A percentile compares a stretch with the other conserved stretches of the same genome.
Conservation (phyloP, 2,329 filamentous ascomycete species). For the Aspergillus puulaauensis region DNA sequence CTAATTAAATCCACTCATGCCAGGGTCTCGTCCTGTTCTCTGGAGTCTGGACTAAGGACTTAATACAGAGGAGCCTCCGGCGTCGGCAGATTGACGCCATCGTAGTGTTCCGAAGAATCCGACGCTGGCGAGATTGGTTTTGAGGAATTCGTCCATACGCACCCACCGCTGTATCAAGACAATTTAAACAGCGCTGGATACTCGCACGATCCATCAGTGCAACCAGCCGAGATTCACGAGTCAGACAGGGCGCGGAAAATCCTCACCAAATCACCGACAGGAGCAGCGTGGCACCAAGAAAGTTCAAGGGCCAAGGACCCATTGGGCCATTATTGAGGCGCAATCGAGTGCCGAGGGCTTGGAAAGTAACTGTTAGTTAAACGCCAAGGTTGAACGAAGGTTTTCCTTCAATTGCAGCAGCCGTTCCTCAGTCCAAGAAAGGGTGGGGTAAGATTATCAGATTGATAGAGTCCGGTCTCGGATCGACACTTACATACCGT, state of each 20-base stretch:
- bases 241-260: not conserved
- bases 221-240: not conserved
- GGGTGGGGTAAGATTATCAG: not conserved
- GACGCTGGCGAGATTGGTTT: too few species aligned
- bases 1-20: not conserved
- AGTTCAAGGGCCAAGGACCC: not conserved
- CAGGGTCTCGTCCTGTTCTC: not conserved
- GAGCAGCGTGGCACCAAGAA: not conserved
- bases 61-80: not conserved
- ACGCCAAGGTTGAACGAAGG: not conserved
- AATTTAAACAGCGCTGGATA: fast-evolving
- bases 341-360: not conserved
- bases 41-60: not conserved
- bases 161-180: too few species aligned
- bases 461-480: not conserved
- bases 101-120: too few species aligned
- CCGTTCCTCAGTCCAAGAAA: not conserved
- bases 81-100: not conserved
- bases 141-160: too few species aligned
- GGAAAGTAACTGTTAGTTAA: not conserved
- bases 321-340: not conserved
- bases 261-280: not conserved
- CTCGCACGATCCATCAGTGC: too few species aligned
- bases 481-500: not conserved
- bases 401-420: not conserved